Evolutionary conservation across 1,284 basidiomycete species (phyloP).

Genomic region (Sporisorium iseilematis-ciliati): DNA sequence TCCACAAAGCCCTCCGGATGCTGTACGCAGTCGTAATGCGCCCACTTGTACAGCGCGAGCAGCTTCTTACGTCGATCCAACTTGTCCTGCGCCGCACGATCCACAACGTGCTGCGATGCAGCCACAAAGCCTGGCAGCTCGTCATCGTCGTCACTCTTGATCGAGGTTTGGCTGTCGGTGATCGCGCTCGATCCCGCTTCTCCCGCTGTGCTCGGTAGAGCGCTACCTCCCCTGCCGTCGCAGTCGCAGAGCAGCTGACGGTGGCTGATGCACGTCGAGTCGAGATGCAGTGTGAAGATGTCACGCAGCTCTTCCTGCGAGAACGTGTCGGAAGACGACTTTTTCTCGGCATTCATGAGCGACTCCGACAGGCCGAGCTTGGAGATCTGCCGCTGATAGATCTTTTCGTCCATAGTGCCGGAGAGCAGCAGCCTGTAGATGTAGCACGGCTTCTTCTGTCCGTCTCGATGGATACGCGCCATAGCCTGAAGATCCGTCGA

Average conservation of each 20-base stretch:
- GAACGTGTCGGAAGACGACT: slow-evolving; percentile 54
- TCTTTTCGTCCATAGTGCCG: slow-evolving; percentile 70
- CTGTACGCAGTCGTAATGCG: slow-evolving; percentile 76
- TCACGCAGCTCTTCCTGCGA: slow-evolving; percentile 73
- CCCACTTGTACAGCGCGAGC: slow-evolving; percentile 87
- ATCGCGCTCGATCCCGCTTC: background rate
- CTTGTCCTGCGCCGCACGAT: slow-evolving; percentile 21
- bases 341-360: slow-evolving; percentile 71
- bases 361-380: slow-evolving; percentile 83
- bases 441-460: slow-evolving; percentile 86
- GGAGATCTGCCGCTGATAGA: slow-evolving; percentile 85
- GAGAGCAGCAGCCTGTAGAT: slow-evolving; percentile 86
- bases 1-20: slow-evolving; percentile 37
- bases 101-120: slow-evolving; percentile 54
- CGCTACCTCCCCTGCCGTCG: slow-evolving; percentile 52
- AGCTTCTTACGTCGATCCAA: slow-evolving; percentile 80
- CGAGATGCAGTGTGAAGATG: slow-evolving; percentile 86
- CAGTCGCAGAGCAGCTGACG: slow-evolving; percentile 72
- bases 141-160: slow-evolving; percentile 34
- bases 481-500: slow-evolving; percentile 89
- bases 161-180: slow-evolving; percentile 16
- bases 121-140: slow-evolving; percentile 46
- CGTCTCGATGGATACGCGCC: slow-evolving; percentile 87
- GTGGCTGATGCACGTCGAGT: slow-evolving; percentile 90
- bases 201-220: background rate